phyloP scores from a whole-genome alignment of 1,284 basidiomycete species.

The Pterula multifida region DNA sequence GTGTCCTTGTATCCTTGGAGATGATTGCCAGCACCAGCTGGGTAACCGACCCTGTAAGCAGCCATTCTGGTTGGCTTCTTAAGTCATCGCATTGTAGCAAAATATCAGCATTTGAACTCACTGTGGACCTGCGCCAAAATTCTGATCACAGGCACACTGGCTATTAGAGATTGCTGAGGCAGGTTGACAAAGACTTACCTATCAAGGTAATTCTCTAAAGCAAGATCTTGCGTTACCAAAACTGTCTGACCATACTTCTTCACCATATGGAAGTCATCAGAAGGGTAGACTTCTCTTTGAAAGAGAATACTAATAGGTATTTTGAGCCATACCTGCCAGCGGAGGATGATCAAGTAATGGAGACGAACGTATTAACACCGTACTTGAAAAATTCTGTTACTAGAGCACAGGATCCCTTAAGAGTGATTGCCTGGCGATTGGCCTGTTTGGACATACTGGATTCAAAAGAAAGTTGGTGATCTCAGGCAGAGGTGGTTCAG shows the following conservation, averaged over 20 bases:
- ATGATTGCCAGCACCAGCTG: conserved; percentile 95
- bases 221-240: conserved; percentile 87
- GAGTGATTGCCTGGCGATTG: conserved; percentile 71
- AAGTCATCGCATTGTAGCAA: conserved; percentile 5
- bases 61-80: conserved; percentile 58
- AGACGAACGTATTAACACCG: conserved; percentile 80
- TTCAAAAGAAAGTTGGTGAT: not conserved
- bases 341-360: conserved; percentile 1
- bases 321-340: not conserved
- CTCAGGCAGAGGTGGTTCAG: not conserved
- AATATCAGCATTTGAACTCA: conserved; percentile 26
- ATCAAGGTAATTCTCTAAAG: conserved; percentile 84
- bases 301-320: conserved; percentile 69
- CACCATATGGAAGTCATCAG: conserved; percentile 98
- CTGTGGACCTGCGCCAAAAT: conserved; percentile 87
- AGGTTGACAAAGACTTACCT: conserved; percentile 33
- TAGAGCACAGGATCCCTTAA: conserved; percentile 92
- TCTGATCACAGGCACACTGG: conserved; percentile 24
- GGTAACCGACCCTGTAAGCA: conserved; percentile 80
- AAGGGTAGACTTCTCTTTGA: conserved; percentile 93
- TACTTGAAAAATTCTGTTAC: conserved; percentile 99
- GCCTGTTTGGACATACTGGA: conserved; percentile 32
- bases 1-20: conserved; percentile 83
- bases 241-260: conserved; percentile 98
- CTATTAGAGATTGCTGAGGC: not conserved